phyloP scores from a whole-genome alignment of 1,284 basidiomycete genomes.

The Rhodotorula sp. region DNA sequence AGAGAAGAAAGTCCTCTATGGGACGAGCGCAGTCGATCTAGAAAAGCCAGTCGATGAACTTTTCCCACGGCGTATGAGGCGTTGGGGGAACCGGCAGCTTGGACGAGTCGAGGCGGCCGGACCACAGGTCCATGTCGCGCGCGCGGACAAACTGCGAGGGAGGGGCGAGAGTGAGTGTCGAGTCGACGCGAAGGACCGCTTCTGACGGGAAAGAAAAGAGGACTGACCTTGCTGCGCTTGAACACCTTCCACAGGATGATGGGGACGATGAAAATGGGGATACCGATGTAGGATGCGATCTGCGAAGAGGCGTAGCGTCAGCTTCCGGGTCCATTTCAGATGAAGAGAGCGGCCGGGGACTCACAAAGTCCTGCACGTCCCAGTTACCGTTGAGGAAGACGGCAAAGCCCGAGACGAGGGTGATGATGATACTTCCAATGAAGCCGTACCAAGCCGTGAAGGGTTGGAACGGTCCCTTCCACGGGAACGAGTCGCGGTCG shows the following conservation, averaged over 20 bases:
- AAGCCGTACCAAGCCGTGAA: slow-evolving; percentile 38
- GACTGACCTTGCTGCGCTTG: slow-evolving; percentile 9
- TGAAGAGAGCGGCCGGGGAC: background rate
- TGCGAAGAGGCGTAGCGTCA: background rate
- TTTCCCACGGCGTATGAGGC: slow-evolving; percentile 20
- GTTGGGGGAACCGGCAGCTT: slow-evolving; percentile 7
- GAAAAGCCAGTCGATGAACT: slow-evolving; percentile 30
- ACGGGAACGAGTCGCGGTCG: slow-evolving; percentile 40
- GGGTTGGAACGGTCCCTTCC: slow-evolving; percentile 47
- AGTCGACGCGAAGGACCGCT: too few relatives aligned
- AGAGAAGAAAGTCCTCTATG: background rate
- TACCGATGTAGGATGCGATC: slow-evolving; percentile 31
- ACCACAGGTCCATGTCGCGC: slow-evolving; percentile 27
- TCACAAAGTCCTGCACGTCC: slow-evolving; percentile 28
- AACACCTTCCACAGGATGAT: slow-evolving; percentile 30
- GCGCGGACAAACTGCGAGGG: slow-evolving; percentile 15
- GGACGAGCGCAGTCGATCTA: slow-evolving; percentile 4
- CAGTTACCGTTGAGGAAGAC: slow-evolving; percentile 42
- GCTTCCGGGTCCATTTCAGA: background rate
- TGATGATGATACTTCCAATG: slow-evolving; percentile 29
- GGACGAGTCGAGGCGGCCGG: slow-evolving; percentile 26
- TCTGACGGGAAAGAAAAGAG: background rate
- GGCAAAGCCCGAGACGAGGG: slow-evolving; percentile 39
- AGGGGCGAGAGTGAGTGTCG: background rate
- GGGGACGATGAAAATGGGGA: slow-evolving; percentile 34